Base-by-base conservation (phyloP, 176 grass and related monocot species). In the Stipa capillata region DNA sequence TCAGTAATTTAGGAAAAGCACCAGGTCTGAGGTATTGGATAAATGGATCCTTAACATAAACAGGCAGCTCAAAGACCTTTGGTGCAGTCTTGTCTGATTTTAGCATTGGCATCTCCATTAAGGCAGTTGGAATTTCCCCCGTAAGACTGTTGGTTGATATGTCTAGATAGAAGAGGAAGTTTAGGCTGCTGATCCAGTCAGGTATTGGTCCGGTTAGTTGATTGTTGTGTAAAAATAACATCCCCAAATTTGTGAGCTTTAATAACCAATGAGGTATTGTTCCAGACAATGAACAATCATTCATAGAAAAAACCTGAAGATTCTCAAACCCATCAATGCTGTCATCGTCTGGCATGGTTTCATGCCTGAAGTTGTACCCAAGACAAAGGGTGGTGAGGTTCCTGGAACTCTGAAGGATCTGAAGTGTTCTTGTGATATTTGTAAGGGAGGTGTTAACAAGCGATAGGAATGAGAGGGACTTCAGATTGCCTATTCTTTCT, bases 211-310 rank as follows among this genome's bases (percentile, higher is more conserved):
- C 86, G 7, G 47, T 74, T 14, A 89, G 23, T 58, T 49, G 41
- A 74, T 88, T 88, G 9, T 2, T 7, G 1, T 61, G 39, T 7
- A 88, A 58, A 31, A 49, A 2, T 5, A 79, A 8, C 4, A 88
- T 8, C 42, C n/a, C 60, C 50, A 88, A 31, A 27, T 66, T 83
- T 39, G 0, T 45, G 28, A 88, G 59, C 8, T 84, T 79, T 3
- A 66, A 78, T 56, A 88, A 53, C 86, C 80, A 89, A 34, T 9
- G 13, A 54, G 87, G 87, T 70, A 89, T 53, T n/a, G 71, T 57
- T 13, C 87, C 87, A 36, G 31, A 67, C 8, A 88, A 69, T 44
- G 66, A 69, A 7, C 86, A 88, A 4, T 18, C 15, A 54, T 17
- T 62, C 15, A 88, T 2, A 3, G 35, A 17, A 39, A 88, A 40